Conservation (phyloP, 2,329 filamentous ascomycete genomes). For the Microdochium trichocladiopsis region DNA sequence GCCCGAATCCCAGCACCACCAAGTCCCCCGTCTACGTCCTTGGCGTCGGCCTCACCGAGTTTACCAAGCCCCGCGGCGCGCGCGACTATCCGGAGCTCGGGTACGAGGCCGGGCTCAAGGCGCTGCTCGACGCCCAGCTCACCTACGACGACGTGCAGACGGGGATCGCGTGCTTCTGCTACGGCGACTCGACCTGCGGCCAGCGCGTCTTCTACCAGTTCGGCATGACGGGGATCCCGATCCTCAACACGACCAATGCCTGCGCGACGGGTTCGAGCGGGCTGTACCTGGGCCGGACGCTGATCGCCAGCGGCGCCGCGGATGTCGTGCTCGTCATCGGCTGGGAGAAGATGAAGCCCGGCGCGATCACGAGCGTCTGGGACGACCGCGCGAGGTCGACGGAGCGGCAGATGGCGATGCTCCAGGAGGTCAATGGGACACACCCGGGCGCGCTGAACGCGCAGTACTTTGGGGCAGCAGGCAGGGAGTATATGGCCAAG, state of each 20-base stretch:
- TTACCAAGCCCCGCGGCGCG: conserved; percentile 93
- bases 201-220: conserved; percentile 99
- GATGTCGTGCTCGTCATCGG: conserved; percentile 92
- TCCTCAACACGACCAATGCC: conserved; percentile 99
- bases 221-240: conserved; percentile 91
- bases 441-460: conserved; percentile 79
- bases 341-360: conserved; percentile 97
- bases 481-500: conserved; percentile 92
- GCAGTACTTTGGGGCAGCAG: conserved; percentile 94
- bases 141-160: conserved; percentile 95
- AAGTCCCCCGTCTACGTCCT: conserved; percentile 70
- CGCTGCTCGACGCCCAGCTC: conserved; percentile 81
- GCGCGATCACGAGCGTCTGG: conserved; percentile 77
- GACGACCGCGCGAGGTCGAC: conserved; percentile 78
- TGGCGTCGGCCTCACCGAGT: conserved; percentile 98
- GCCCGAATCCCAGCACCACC: background rate
- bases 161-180: conserved; percentile 93
- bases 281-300: conserved; percentile 71
- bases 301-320: conserved; percentile 72
- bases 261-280: conserved; percentile 92
- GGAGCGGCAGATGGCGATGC: conserved; percentile 66
- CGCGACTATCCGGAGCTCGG: conserved; percentile 93
- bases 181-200: conserved; percentile 89
- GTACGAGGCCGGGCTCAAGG: conserved; percentile 87
- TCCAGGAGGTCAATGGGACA: conserved; percentile 72